A percentile compares a stretch with the other conserved stretches of the same genome.
phyloP scores from a whole-genome alignment of 305 asterid genomes.

The Vinca major region DNA sequence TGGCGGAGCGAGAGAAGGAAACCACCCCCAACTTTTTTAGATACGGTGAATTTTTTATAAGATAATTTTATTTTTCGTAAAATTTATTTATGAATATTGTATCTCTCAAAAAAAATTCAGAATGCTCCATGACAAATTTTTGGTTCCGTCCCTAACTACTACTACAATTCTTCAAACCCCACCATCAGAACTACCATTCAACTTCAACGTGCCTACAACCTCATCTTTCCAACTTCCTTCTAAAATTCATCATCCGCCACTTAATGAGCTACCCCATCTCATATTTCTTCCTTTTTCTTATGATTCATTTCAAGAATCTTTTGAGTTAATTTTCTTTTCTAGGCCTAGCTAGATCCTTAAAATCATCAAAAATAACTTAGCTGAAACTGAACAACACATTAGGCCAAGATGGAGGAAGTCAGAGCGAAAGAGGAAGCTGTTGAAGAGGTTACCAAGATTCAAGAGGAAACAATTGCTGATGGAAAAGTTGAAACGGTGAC shows the following conservation, averaged over 20 bases:
- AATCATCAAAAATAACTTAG: no score
- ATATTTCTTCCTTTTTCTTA: not conserved
- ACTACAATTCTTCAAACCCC: not conserved
- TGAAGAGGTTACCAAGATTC: not conserved
- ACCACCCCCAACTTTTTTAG: no score
- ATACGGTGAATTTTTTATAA: no score
- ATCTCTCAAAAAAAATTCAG: no score
- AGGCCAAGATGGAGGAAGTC: not conserved
- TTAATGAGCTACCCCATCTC: not conserved
- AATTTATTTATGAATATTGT: no score
- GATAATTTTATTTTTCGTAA: no score
- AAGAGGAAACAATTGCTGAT: not conserved
- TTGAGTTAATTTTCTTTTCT: not conserved
- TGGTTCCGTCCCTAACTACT: no score
- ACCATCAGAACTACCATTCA: not conserved
- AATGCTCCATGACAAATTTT: no score
- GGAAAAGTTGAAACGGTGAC: not conserved
- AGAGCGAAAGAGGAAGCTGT: not conserved
- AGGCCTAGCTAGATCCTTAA: not conserved
- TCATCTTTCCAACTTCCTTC: not conserved
- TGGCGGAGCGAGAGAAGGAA: no score
- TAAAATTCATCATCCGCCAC: not conserved
- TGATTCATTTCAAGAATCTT: not conserved
- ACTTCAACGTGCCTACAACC: constrained; percentile 2
- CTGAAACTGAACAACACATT: no score